A percentile compares a stretch with the other conserved stretches of the same genome.
phyloP scores from a whole-genome alignment of 345 rosid species.

The Fremontodendron californicum region DNA sequence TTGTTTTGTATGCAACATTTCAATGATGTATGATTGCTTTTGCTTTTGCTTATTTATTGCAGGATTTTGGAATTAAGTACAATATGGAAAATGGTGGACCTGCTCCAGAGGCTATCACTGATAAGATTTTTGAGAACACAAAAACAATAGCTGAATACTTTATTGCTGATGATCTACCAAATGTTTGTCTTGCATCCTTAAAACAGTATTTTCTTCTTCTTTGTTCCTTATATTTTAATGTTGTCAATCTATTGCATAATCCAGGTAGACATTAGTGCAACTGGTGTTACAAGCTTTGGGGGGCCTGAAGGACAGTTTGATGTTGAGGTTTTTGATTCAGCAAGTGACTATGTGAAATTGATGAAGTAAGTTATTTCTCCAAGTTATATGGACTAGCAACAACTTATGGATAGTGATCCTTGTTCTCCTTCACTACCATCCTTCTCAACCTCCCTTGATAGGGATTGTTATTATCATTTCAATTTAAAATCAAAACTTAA shows the following conservation, averaged over 20 bases:
- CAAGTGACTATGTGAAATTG: constrained; percentile 79
- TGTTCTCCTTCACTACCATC: neutral
- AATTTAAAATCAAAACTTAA: neutral
- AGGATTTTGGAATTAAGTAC: constrained; percentile 99
- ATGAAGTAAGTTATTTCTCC: constrained; percentile 71
- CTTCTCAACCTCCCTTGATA: constrained; percentile 2
- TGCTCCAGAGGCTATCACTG: constrained; percentile 94
- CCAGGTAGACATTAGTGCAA: constrained; percentile 72
- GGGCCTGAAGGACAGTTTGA: constrained; percentile 90
- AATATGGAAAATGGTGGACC: constrained; percentile 99
- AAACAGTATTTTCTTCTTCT: neutral
- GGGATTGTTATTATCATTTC: neutral
- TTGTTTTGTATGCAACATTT: neutral
- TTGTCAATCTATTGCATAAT: constrained; percentile 9
- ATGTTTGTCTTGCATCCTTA: constrained; percentile 39
- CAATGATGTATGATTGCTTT: neutral
- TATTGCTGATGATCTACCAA: constrained; percentile 70
- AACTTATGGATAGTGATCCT: neutral
- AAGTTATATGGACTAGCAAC: neutral
- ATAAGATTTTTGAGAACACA: constrained; percentile 91
- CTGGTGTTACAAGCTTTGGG: constrained; percentile 62
- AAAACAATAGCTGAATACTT: constrained; percentile 83
- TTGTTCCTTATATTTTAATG: neutral
- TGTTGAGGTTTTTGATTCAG: constrained; percentile 96
- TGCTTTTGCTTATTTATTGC: constrained; percentile 13